Conservation (phyloP, 2,329 filamentous ascomycete species). For the Chaetoscypha palmicola region DNA sequence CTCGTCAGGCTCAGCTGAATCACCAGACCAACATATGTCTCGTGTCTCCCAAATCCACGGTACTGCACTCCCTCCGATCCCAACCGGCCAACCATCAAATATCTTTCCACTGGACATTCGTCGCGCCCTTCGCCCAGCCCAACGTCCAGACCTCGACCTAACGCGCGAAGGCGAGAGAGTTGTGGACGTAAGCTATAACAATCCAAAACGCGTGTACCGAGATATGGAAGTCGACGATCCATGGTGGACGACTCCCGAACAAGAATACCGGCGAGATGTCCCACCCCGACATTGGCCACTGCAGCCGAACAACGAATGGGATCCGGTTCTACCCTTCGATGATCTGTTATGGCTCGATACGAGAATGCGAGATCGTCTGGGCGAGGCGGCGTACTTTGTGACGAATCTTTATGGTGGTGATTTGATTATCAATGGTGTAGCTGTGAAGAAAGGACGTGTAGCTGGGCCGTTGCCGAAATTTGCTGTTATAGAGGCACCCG, state of each 20-base stretch:
- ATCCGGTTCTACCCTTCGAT: conserved; percentile 13
- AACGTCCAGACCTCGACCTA: no score
- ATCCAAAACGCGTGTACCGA: conserved; percentile 4
- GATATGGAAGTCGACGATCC: conserved; percentile 18
- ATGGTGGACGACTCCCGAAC: conserved; percentile 21
- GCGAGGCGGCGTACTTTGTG: conserved; percentile 22
- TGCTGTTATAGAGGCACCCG: conserved; percentile 25
- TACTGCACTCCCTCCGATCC: neutral
- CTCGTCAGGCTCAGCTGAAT: conserved; percentile 1
- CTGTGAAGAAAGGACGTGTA: conserved; percentile 22
- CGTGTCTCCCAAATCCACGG: conserved; percentile 9
- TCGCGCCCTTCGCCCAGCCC: no score
- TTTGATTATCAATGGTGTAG: conserved; percentile 24
- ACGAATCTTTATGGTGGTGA: conserved; percentile 24
- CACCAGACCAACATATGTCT: conserved; percentile 4
- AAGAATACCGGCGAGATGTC: conserved; percentile 15
- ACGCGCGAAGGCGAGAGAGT: no score
- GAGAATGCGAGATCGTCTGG: conserved; percentile 13
- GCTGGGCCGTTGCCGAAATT: conserved; percentile 28
- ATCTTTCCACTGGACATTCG: no score
- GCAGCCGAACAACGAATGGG: neutral
- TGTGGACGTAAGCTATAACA: conserved; percentile 6
- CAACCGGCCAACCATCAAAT: neutral
- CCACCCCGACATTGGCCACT: conserved; percentile 20
- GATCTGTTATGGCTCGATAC: conserved; percentile 21